These are phyloP conservation scores for Venturia nashicola DNA, from an alignment of 2,329 filamentous ascomycete genomes.

Conservation along the genomic window DNA sequence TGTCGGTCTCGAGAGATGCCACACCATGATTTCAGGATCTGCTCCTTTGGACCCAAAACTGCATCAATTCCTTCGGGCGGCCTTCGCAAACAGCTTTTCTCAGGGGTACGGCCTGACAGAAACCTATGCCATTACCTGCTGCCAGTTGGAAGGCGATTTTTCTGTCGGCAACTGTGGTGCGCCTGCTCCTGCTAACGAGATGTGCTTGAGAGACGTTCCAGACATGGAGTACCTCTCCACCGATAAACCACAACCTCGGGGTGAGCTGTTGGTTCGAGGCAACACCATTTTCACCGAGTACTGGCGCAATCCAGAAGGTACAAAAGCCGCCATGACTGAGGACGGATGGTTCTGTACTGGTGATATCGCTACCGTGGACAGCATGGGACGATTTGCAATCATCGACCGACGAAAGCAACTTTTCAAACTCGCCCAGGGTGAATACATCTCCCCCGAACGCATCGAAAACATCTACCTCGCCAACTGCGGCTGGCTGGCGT, in stretches of 20 bases:
- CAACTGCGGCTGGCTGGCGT: conserved; percentile 63
- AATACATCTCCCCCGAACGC: conserved; percentile 94
- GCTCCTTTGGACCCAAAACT: conserved; percentile 82
- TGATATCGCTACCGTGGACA: conserved; percentile 79
- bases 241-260: conserved; percentile 81
- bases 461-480: conserved; percentile 91
- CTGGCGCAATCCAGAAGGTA: conserved; percentile 83
- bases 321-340: conserved; percentile 63
- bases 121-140: conserved; percentile 66
- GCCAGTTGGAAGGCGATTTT: conserved; percentile 61
- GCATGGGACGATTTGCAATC: conserved; percentile 76
- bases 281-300: conserved; percentile 76
- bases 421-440: conserved; percentile 93
- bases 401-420: conserved; percentile 98
- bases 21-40: conserved; percentile 72
- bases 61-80: conserved; percentile 77
- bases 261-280: conserved; percentile 76
- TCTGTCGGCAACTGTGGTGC: conserved; percentile 71
- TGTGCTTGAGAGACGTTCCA: conserved; percentile 74
- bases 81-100: conserved; percentile 63
- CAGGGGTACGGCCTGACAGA: conserved; percentile 95
- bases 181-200: conserved; percentile 54
- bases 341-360: conserved; percentile 98
- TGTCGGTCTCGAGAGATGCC: conserved; percentile 63
- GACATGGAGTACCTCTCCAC: conserved; percentile 87